Evolutionary conservation across 1,284 basidiomycete species (phyloP).

Genomic region (Afroboletus lepidellus): DNA sequence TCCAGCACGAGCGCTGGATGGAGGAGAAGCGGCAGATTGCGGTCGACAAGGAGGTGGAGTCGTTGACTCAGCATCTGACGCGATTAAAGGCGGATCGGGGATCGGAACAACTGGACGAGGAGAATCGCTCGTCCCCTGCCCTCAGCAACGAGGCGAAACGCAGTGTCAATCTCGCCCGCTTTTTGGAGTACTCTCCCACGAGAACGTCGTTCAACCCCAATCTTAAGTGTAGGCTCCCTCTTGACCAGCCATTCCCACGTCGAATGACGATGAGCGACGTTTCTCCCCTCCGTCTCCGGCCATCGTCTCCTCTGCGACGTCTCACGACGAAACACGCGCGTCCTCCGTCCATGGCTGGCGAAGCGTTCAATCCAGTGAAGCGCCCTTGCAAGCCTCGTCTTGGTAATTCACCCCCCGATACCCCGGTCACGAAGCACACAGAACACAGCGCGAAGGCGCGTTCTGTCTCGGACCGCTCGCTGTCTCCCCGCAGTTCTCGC

Average conservation of each 20-base stretch:
- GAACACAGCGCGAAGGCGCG: slow-evolving; percentile 14
- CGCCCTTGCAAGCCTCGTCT: slow-evolving; percentile 28
- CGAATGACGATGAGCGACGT: slow-evolving; percentile 37
- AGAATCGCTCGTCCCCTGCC: slow-evolving; percentile 29
- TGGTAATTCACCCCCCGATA: slow-evolving; percentile 17
- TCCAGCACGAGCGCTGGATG: slow-evolving; percentile 50
- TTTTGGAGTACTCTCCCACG: slow-evolving; percentile 38
- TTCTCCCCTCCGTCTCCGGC: slow-evolving; percentile 37
- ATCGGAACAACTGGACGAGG: slow-evolving; percentile 11
- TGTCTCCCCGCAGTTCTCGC: slow-evolving; percentile 26
- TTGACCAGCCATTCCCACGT: slow-evolving; percentile 33
- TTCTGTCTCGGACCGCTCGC: slow-evolving; percentile 19
- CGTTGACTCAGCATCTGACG: slow-evolving; percentile 26
- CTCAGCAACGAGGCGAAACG: slow-evolving; percentile 35
- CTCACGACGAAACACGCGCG: slow-evolving; percentile 29
- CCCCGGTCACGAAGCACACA: slow-evolving; percentile 17
- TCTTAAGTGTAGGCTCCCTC: slow-evolving; percentile 30
- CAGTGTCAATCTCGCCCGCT: slow-evolving; percentile 38
- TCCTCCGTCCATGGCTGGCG: slow-evolving; percentile 31
- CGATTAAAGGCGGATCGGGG: slow-evolving; percentile 27
- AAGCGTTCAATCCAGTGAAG: slow-evolving; percentile 29
- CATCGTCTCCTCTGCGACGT: slow-evolving; percentile 29
- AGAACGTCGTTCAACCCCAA: slow-evolving; percentile 33
- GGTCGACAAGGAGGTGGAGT: slow-evolving; percentile 37
- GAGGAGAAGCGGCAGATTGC: slow-evolving; percentile 44